Evolutionary conservation across 352 stramenopile genomes (phyloP), one percentile per base, ranked within the genome.

Genomic region (Discostella stelligera): DNA sequence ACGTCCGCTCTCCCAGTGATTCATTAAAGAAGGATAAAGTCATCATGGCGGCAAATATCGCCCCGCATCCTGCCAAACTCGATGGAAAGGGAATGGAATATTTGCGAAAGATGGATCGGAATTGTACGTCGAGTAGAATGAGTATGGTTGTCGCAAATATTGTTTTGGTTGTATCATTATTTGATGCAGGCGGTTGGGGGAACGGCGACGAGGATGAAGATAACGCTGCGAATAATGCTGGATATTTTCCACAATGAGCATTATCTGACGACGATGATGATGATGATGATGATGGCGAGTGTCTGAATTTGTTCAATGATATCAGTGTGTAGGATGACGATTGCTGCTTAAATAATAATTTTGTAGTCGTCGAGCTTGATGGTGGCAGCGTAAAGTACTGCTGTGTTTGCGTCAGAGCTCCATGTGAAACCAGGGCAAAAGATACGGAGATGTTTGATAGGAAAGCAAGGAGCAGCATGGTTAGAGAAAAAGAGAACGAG

Each of bases 81-180:
- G 77, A 85, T 9, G 86, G 86, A 67, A 91, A 91, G 8, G 79
- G 32, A 50, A 89, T 77, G 6, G 71, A 67, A 52, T 80, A 69
- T 39, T 52, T 74, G 14, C 60, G 48, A 63, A 92, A 89, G 2
- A 86, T n/a, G 21, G 44, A 70, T 23, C 80, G 77, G 72, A 92
- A 85, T 21, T 67, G n/a, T 9, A 80, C 56, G 66, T 92, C 83
- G 6, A 81, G 37, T 16, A 71, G 14, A 32, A 81, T 68, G 11
- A 84, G 69, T 5, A 56, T 3, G 3, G 54, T 2, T 21, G 69
- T 79, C 3, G 76, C 66, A 11, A 71, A 2, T 5, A 70, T 49
- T 9, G 67, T 62, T 55, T 73, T 54, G 23, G 11, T 44, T 65
- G 39, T 59, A 6, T 41, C 39, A 44, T 41, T 27, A 3, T 25